Percentiles rank a stretch among this genome's conserved stretches.
Conservation (phyloP, 495 filamentous ascomycete genomes). For the Annulohypoxylon maeteangense region DNA sequence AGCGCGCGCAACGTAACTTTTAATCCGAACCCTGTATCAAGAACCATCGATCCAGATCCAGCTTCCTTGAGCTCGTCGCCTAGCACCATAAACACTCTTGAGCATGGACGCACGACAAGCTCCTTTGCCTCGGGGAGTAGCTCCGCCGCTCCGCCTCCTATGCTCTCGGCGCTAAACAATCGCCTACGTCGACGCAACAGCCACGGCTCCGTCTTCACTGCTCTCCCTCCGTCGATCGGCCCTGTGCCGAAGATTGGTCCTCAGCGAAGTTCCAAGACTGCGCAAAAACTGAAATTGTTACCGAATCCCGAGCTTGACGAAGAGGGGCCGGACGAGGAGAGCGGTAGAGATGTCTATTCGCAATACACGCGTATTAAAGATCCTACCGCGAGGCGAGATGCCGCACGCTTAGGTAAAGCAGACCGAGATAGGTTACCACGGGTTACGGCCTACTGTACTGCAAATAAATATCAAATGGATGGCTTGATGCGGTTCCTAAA, state of each 20-base stretch:
- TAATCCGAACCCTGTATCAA: conserved; percentile 60
- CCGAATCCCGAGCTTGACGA: conserved; percentile 88
- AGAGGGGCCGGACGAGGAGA: conserved; percentile 82
- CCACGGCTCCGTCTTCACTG: conserved; percentile 69
- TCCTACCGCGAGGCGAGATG: conserved; percentile 90
- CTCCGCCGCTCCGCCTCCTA: conserved; percentile 58
- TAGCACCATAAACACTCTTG: conserved; percentile 19
- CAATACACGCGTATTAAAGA: conserved; percentile 96
- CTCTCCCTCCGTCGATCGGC: conserved; percentile 54
- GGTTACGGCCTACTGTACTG: conserved; percentile 96
- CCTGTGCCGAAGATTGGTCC: conserved; percentile 84
- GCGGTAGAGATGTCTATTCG: conserved; percentile 93
- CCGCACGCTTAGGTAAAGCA: conserved; percentile 90
- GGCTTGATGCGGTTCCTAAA: conserved; percentile 90
- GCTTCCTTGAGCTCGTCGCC: conserved; percentile 44
- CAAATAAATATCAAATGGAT: conserved; percentile 88
- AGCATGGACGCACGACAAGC: conserved; percentile 35
- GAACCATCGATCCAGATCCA: conserved; percentile 61
- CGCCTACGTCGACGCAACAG: conserved; percentile 88
- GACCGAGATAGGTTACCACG: conserved; percentile 87
- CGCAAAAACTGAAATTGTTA: conserved; percentile 94
- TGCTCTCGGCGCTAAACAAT: conserved; percentile 85
- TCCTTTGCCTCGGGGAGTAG: conserved; percentile 26
- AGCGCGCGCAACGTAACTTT: conserved; percentile 60
- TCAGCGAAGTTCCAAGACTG: conserved; percentile 92